Percentiles rank a stretch among this genome's conserved stretches.
phyloP scores from a whole-genome alignment of 768 basidiomycete species.

The Amanita fuliginea region DNA sequence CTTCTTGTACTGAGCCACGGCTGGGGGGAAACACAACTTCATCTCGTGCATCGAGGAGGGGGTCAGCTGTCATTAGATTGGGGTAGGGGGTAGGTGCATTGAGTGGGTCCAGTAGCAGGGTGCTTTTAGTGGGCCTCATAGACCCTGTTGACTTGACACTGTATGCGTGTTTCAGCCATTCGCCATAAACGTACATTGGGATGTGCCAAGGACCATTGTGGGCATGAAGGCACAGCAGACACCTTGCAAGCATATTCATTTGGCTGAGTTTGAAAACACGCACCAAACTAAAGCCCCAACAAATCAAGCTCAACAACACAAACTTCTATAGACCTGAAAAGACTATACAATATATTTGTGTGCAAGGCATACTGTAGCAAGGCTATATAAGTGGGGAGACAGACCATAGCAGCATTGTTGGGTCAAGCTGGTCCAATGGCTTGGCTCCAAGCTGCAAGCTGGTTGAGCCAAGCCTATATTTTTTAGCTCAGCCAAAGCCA shows the following conservation, averaged over 20 bases:
- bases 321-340: too few species aligned
- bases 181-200: not conserved
- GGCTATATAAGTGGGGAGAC: too few species aligned
- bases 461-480: too few species aligned
- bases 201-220: not conserved
- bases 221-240: not conserved
- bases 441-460: too few species aligned
- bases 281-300: too few species aligned
- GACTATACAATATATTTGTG: too few species aligned
- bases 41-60: constrained; percentile 51
- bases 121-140: not conserved
- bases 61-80: constrained; percentile 52
- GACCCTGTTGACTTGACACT: not conserved
- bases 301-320: too few species aligned
- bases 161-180: not conserved
- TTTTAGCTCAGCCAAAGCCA: too few species aligned
- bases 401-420: too few species aligned
- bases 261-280: too few species aligned
- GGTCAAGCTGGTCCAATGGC: too few species aligned
- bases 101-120: not conserved
- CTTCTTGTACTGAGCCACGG: constrained; percentile 81
- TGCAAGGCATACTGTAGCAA: too few species aligned
- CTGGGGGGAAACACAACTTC: constrained; percentile 42
- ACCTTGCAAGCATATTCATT: not conserved
- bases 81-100: constrained; percentile 24